Conservation (phyloP, 495 filamentous ascomycete genomes). For the Xylaria acuta region DNA sequence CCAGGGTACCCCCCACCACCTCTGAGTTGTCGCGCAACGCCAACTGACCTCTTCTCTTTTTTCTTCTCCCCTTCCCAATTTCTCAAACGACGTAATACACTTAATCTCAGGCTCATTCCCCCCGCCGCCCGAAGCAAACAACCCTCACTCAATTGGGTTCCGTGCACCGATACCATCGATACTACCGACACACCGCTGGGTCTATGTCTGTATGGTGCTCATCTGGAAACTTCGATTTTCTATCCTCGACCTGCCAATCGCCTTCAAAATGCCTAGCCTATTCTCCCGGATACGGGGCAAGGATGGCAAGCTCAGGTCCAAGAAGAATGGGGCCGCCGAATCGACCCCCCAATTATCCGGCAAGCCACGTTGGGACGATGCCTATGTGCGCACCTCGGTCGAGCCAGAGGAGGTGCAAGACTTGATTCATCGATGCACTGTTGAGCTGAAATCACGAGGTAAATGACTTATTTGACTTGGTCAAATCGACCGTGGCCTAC, state of each 20-base stretch:
- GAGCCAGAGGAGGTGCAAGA: constrained; percentile 91
- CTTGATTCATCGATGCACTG: constrained; percentile 80
- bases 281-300: constrained; percentile 79
- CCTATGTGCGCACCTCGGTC: constrained; percentile 85
- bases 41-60: constrained; percentile 31
- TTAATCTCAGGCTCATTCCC: constrained; percentile 23
- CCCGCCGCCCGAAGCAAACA: constrained; percentile 6
- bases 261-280: constrained; percentile 62
- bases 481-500: background rate
- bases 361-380: constrained; percentile 86
- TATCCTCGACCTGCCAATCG: constrained; percentile 32
- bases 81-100: constrained; percentile 32
- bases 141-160: constrained; percentile 16
- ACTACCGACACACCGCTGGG: background rate
- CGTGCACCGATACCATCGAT: background rate
- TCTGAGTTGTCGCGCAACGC: constrained; percentile 32
- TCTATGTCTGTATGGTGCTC: constrained; percentile 20
- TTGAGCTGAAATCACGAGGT: constrained; percentile 95
- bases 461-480: constrained; percentile 26
- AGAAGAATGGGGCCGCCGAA: constrained; percentile 57
- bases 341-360: constrained; percentile 57
- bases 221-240: constrained; percentile 20
- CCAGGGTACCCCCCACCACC: constrained; percentile 33
- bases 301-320: constrained; percentile 64
- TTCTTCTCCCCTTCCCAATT: constrained; percentile 29